Conservation (phyloP, 495 filamentous ascomycete species). For the Rhizodiscina lignyota region DNA sequence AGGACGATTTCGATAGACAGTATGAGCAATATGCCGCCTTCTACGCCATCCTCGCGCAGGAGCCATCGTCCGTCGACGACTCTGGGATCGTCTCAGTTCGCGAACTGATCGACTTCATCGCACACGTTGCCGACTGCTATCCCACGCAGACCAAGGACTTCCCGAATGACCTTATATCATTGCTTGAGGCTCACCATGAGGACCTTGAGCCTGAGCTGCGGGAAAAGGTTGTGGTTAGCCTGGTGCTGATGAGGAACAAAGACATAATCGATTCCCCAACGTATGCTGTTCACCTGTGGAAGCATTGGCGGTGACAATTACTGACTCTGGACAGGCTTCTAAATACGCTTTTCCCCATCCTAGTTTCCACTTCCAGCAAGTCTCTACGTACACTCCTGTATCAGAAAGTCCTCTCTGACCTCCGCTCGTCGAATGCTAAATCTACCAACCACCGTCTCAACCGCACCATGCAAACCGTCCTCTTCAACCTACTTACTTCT, state of each 20-base stretch:
- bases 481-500: slow-evolving; percentile 77
- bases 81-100: slow-evolving; percentile 63
- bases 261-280: slow-evolving; percentile 72
- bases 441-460: slow-evolving; percentile 82
- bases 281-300: slow-evolving; percentile 23
- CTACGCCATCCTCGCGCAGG: slow-evolving; percentile 73
- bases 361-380: slow-evolving; percentile 75
- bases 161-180: slow-evolving; percentile 61
- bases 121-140: slow-evolving; percentile 89
- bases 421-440: slow-evolving; percentile 71
- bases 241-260: slow-evolving; percentile 79
- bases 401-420: slow-evolving; percentile 78
- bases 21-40: slow-evolving; percentile 86
- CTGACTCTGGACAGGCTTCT: slow-evolving; percentile 34
- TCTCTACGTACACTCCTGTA: slow-evolving; percentile 68
- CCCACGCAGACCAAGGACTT: slow-evolving; percentile 62
- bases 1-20: slow-evolving; percentile 72
- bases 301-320: background rate
- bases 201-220: slow-evolving; percentile 64
- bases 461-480: slow-evolving; percentile 74
- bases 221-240: slow-evolving; percentile 84
- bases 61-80: slow-evolving; percentile 58
- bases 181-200: slow-evolving; percentile 67
- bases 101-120: slow-evolving; percentile 75
- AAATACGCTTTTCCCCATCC: slow-evolving; percentile 81